phyloP scores from a whole-genome alignment of 192 early-diverging fungal species.

The Globomyces pollinis-pini region DNA sequence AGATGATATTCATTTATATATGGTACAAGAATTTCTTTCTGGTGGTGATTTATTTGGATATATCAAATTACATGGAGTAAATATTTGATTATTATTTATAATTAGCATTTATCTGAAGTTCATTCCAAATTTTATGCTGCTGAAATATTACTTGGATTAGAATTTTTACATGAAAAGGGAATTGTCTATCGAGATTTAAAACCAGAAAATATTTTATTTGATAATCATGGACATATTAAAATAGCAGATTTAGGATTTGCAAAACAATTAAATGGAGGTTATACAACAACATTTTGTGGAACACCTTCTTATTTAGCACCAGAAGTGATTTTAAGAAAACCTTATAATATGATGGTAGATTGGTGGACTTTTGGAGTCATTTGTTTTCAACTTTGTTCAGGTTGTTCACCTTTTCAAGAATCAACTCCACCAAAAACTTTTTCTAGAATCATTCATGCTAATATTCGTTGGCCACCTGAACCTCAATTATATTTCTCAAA shows the following conservation, averaged over 20 bases:
- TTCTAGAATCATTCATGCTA: neutral
- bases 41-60: constrained; percentile 94
- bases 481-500: constrained; percentile 1
- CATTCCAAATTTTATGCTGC: constrained; percentile 68
- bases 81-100: constrained; percentile 7
- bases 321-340: constrained; percentile 75
- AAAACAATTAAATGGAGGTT: constrained; percentile 72
- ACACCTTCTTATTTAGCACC: constrained; percentile 95
- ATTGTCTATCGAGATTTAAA: constrained; percentile 77
- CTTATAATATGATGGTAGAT: constrained; percentile 89
- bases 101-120: constrained; percentile 38
- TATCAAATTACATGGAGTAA: constrained; percentile 62
- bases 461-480: constrained; percentile 4
- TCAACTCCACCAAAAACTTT: neutral
- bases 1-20: constrained; percentile 51
- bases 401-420: constrained; percentile 20
- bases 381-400: constrained; percentile 67
- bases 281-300: constrained; percentile 90
- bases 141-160: constrained; percentile 63
- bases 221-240: constrained; percentile 90
- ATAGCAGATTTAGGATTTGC: constrained; percentile 93
- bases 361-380: constrained; percentile 99
- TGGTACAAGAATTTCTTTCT: constrained; percentile 84
- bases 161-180: constrained; percentile 66
- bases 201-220: constrained; percentile 87